phyloP scores from a whole-genome alignment of 164 flowering plant genomes.

The Paratinospora sagittata region DNA sequence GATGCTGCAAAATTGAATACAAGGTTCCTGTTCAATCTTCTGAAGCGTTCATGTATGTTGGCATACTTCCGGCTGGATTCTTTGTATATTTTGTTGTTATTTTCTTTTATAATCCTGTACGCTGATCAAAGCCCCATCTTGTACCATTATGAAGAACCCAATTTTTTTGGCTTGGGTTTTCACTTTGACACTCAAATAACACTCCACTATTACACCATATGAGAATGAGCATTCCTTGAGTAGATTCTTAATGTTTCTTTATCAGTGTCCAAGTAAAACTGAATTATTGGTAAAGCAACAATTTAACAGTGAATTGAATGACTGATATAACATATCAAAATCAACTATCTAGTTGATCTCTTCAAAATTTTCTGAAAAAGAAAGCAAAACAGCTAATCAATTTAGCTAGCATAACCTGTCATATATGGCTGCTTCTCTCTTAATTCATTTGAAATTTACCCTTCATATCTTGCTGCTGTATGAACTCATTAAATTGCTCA shows the following conservation, averaged over 20 bases:
- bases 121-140: constrained; percentile 31
- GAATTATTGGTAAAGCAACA: neutral
- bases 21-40: constrained; percentile 66
- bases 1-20: constrained; percentile 76
- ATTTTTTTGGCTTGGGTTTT: neutral
- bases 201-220: too few species aligned
- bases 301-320: neutral
- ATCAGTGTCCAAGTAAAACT: too few species aligned
- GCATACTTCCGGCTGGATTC: constrained; percentile 19
- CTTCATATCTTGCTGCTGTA: constrained; percentile 39
- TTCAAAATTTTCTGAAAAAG: neutral
- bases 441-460: constrained; percentile 21
- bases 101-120: constrained; percentile 17
- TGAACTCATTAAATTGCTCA: constrained; percentile 32
- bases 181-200: too few species aligned
- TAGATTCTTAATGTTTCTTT: too few species aligned
- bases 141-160: neutral
- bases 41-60: constrained; percentile 75
- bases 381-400: neutral
- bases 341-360: neutral
- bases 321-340: neutral
- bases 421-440: neutral
- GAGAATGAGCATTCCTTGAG: too few species aligned
- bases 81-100: too few species aligned
- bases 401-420: too few species aligned